Conservation (phyloP, 2,329 filamentous ascomycete genomes). For the Metarhizium guizhouense region DNA sequence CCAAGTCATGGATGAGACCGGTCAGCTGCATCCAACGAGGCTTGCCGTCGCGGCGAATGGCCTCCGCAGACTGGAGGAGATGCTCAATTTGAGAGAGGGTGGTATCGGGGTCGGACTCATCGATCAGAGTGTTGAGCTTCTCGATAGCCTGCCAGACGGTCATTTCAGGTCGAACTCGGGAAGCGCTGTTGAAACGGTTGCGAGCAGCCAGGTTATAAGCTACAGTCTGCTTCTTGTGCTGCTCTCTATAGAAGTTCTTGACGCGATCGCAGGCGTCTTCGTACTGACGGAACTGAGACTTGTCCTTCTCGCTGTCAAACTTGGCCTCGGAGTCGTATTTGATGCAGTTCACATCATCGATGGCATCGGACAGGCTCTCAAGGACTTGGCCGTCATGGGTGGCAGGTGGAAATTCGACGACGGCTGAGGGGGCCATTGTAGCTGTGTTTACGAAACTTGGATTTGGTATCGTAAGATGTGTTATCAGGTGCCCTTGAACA, state of each 20-base stretch:
- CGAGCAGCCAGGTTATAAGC: constrained; percentile 80
- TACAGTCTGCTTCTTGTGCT: constrained; percentile 64
- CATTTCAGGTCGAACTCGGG: constrained; percentile 59
- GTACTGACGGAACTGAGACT: constrained; percentile 74
- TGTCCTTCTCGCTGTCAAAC: constrained; percentile 70
- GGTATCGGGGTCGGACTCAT: constrained; percentile 87
- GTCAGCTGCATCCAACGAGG: constrained; percentile 75
- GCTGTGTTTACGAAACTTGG: not conserved
- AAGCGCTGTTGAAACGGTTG: constrained; percentile 45
- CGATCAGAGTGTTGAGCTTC: constrained; percentile 83
- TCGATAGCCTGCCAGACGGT: constrained; percentile 87
- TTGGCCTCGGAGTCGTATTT: constrained; percentile 46
- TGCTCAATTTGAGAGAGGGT: constrained; percentile 83
- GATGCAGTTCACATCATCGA: constrained; percentile 44
- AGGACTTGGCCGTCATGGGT: constrained; percentile 23
- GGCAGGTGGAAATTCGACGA: constrained; percentile 10
- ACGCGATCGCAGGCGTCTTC: constrained; percentile 75
- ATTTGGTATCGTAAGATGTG: not conserved
- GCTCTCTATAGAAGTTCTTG: constrained; percentile 75
- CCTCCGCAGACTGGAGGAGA: constrained; percentile 79
- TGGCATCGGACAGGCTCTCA: constrained; percentile 39
- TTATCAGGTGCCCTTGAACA: not conserved
- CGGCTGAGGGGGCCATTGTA: constrained; percentile 19
- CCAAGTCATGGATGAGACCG: constrained; percentile 70
- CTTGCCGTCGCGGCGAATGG: constrained; percentile 77